Base-by-base conservation (phyloP, 1,139 yeast genomes). In the Pneumocystis wakefieldiae region DNA sequence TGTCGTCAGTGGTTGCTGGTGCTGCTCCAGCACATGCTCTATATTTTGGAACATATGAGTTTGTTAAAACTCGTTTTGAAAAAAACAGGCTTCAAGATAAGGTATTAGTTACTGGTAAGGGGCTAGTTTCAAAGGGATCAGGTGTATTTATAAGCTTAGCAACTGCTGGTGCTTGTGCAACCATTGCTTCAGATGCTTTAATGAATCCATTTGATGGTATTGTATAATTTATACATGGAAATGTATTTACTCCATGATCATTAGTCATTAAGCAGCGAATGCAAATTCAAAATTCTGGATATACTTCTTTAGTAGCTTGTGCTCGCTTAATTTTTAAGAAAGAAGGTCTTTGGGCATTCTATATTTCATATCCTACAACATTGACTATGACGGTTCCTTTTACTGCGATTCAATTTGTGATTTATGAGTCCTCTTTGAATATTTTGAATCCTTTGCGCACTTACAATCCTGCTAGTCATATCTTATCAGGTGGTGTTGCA, bases 11-110 rank as follows among this genome's bases (percentile, higher is more conserved):
- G 67, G 84, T 91, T 12, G 73, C 92, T 67, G 99, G 99, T 59
- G 97, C 99, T n/a, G 99, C 98, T 4, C 99, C 99, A 1, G 97
- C 98, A 10, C 99, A 92, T 76, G 98, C 98, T 1, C 87, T 94
- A 17, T 94, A 94, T 76, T 92, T 91, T 75, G 86, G 92, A n/a
- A 96, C 95, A 7, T 94, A 91, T 75, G 99, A 92, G 75, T 81
- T 85, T 61, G 81, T 92, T 66, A 91, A 91, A 73, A 83, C 87
- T 37, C 75, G 72, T 64, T 79, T 79, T 66, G 80, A 76, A 57
- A 75, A 75, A 28, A 75, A 74, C 62, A 84, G 82, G 70, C 66
- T 70, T 4, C 85, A 81, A 66, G 86, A 84, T 70, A 89, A 86
- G 71, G 95, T 96, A 17, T 71, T 86, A 63, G 85, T 87, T 69